A percentile compares a stretch with the other conserved stretches of the same genome.
These are phyloP conservation scores for Immersiporthe knoxdaviesiana DNA, from an alignment of 2,329 filamentous ascomycete species.

Conservation along the genomic window DNA sequence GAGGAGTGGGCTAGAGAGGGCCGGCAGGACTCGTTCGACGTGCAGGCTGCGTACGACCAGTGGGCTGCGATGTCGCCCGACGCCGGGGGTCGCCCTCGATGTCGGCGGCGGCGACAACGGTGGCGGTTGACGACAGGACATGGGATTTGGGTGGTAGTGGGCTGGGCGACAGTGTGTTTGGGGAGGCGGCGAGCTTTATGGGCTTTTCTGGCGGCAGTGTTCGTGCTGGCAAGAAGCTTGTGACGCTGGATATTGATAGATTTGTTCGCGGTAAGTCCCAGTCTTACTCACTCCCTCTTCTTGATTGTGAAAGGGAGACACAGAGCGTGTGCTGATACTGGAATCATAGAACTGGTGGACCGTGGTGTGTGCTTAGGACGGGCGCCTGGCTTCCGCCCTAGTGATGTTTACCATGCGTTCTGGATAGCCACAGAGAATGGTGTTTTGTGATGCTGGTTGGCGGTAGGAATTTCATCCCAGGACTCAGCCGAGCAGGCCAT, in stretches of 20 bases:
- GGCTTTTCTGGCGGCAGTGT: background rate
- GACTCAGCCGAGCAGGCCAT: background rate
- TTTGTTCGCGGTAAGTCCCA: constrained; percentile 35
- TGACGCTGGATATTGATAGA: constrained; percentile 36
- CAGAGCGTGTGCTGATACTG: constrained; percentile 8
- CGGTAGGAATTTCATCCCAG: background rate
- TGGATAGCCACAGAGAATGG: constrained; percentile 30
- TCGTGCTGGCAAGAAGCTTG: constrained; percentile 22
- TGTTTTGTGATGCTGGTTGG: constrained; percentile 1
- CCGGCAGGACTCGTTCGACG: background rate
- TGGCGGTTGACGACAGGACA: background rate
- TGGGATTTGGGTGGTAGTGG: background rate
- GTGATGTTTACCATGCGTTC: constrained; percentile 38
- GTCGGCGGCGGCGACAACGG: constrained; percentile 9
- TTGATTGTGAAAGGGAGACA: background rate
- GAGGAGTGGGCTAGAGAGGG: constrained; percentile 43
- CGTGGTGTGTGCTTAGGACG: constrained; percentile 38
- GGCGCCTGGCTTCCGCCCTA: constrained; percentile 37
- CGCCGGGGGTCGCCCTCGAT: background rate
- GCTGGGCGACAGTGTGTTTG: background rate
- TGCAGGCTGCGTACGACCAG: background rate
- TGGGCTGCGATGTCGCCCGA: background rate
- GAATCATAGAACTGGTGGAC: constrained; percentile 35
- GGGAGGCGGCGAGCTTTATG: background rate
- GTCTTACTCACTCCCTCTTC: background rate